Evolutionary conservation across 495 filamentous ascomycete genomes (phyloP).

Genomic region (Immersiella caudata): DNA sequence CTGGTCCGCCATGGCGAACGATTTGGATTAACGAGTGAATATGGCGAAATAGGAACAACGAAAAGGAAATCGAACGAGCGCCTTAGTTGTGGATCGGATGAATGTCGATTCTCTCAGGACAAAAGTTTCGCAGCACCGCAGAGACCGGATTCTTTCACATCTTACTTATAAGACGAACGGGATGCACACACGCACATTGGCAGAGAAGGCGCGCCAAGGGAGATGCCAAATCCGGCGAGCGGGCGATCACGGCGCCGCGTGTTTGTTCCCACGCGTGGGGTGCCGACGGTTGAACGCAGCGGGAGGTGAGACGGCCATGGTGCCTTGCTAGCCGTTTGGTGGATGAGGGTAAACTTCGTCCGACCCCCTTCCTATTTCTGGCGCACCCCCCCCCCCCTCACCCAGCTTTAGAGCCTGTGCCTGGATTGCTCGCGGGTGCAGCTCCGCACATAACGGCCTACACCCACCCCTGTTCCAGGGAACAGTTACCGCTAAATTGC

Average conservation of each 20-base stretch:
- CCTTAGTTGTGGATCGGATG: neutral
- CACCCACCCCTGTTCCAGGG: neutral
- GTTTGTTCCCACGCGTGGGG: neutral
- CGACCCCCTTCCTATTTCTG: neutral
- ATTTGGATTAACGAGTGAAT: slow-evolving; percentile 22
- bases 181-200: neutral
- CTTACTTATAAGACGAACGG: neutral
- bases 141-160: neutral
- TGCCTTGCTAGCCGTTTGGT: neutral
- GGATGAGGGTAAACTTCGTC: neutral
- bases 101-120: neutral
- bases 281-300: neutral
- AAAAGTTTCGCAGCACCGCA: neutral
- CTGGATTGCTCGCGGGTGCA: neutral
- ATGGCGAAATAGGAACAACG: slow-evolving; percentile 8
- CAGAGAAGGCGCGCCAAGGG: neutral
- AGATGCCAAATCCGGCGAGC: neutral
- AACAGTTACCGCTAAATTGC: neutral
- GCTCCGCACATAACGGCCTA: neutral
- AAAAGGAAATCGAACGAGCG: neutral
- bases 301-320: neutral
- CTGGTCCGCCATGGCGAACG: slow-evolving; percentile 30
- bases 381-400: neutral
- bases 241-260: slow-evolving; percentile 4
- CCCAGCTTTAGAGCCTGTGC: no score